A percentile compares a stretch with the other conserved stretches of the same genome.
phyloP scores from a whole-genome alignment of 2,329 filamentous ascomycete species.

The Periconia sp. region DNA sequence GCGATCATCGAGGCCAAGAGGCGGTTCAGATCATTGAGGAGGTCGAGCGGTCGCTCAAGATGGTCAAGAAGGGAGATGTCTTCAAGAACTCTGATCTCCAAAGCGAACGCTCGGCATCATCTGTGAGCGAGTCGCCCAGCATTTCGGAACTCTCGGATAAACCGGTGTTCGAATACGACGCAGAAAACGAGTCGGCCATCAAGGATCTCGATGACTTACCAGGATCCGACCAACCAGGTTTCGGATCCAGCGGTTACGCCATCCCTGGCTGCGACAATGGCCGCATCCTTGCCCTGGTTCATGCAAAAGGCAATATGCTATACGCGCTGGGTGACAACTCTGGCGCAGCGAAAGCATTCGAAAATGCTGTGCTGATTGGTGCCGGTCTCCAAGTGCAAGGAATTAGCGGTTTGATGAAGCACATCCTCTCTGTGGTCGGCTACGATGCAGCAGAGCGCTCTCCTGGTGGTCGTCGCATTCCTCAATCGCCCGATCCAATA shows the following conservation, averaged over 20 bases:
- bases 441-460: conserved; percentile 46
- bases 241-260: conserved; percentile 81
- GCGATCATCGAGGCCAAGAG: conserved; percentile 78
- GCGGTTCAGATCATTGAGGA: conserved; percentile 87
- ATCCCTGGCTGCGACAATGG: conserved; percentile 89
- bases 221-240: conserved; percentile 59
- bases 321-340: conserved; percentile 86
- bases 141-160: conserved; percentile 63
- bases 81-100: conserved; percentile 59
- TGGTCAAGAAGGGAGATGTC: conserved; percentile 53
- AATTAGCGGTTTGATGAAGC: conserved; percentile 78
- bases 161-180: conserved; percentile 61
- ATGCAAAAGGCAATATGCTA: conserved; percentile 98
- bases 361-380: conserved; percentile 91
- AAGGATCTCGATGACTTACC: conserved; percentile 49
- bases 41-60: conserved; percentile 75
- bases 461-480: conserved; percentile 32
- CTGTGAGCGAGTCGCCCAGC: conserved; percentile 60
- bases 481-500: conserved; percentile 64
- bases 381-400: conserved; percentile 72
- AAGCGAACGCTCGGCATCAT: conserved; percentile 67
- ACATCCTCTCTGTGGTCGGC: conserved; percentile 73
- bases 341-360: conserved; percentile 85
- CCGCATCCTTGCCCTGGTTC: conserved; percentile 88
- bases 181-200: conserved; percentile 44